Evolutionary conservation across 208 protist genomes (phyloP).

Genomic region (Leishmania aethiopica): DNA sequence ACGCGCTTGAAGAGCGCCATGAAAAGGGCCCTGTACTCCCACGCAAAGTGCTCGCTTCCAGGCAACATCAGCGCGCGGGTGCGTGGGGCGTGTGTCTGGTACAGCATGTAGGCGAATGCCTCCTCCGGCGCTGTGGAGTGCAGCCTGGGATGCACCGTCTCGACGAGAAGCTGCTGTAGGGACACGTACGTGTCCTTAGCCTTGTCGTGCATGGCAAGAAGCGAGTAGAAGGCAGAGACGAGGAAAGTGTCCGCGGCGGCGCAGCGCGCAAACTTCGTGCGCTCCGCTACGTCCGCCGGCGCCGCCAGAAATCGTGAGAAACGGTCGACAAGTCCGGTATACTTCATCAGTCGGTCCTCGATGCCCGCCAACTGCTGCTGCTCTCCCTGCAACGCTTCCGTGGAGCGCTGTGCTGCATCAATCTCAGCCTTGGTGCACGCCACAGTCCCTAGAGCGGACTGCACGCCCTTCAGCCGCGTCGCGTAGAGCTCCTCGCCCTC

Average conservation of each 20-base stretch:
- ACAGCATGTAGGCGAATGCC: slow-evolving; percentile 46
- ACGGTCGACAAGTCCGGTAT: slow-evolving; percentile 68
- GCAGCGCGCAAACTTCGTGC: slow-evolving; percentile 26
- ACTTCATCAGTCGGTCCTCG: slow-evolving; percentile 46
- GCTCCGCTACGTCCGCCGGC: slow-evolving; percentile 25
- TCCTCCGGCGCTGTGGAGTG: slow-evolving; percentile 11
- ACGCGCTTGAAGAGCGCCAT: slow-evolving; percentile 45
- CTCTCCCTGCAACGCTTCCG: slow-evolving; percentile 29
- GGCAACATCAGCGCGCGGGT: slow-evolving; percentile 46
- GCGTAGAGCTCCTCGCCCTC: slow-evolving; percentile 11
- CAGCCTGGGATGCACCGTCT: slow-evolving; percentile 15
- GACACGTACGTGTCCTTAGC: slow-evolving; percentile 2
- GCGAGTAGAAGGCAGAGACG: slow-evolving; percentile 62
- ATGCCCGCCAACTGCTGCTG: slow-evolving; percentile 29
- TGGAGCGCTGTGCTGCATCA: slow-evolving; percentile 22
- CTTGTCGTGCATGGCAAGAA: slow-evolving; percentile 44
- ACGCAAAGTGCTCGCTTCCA: slow-evolving; percentile 17
- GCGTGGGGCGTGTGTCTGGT: slow-evolving; percentile 45
- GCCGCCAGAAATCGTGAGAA: slow-evolving; percentile 52
- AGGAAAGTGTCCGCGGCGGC: slow-evolving; percentile 66
- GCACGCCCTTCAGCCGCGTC: slow-evolving; percentile 12
- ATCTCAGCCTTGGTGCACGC: slow-evolving; percentile 17
- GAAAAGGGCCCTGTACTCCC: slow-evolving; percentile 30
- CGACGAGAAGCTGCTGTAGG: slow-evolving; percentile 18
- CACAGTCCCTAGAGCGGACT: slow-evolving; percentile 13